These are phyloP conservation scores for Nepenthes gracilis DNA, from an alignment of 148 eudicot genomes.

Conservation along the genomic window DNA sequence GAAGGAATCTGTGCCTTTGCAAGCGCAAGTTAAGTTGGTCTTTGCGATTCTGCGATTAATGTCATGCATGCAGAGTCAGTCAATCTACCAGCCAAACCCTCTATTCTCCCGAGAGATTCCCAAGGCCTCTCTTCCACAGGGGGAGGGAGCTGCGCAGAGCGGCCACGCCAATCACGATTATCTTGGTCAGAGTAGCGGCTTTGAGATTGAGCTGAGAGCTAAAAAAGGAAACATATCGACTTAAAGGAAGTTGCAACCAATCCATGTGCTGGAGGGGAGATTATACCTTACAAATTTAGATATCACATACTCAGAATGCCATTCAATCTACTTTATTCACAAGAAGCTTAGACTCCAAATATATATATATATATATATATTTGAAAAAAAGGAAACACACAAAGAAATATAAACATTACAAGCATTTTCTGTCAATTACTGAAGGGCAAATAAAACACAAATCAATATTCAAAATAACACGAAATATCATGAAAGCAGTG, in stretches of 20 bases:
- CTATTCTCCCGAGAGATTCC: slow-evolving; percentile 55
- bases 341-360: too few relatives aligned
- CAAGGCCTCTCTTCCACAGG: slow-evolving; percentile 76
- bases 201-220: slow-evolving; percentile 45
- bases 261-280: too few relatives aligned
- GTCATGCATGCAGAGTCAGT: slow-evolving; percentile 37
- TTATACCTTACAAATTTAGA: neutral
- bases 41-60: slow-evolving; percentile 30
- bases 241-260: too few relatives aligned
- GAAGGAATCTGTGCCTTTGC: slow-evolving; percentile 41
- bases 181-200: slow-evolving; percentile 74
- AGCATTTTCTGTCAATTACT: too few relatives aligned
- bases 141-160: slow-evolving; percentile 43
- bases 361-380: too few relatives aligned
- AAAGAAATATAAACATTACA: too few relatives aligned
- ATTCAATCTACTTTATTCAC: too few relatives aligned
- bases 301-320: neutral
- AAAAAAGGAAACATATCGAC: slow-evolving; percentile 6
- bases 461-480: too few relatives aligned
- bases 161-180: slow-evolving; percentile 84
- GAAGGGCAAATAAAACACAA: too few relatives aligned
- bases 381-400: too few relatives aligned
- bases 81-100: slow-evolving; percentile 30
- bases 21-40: slow-evolving; percentile 50
- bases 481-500: neutral